phyloP scores from a whole-genome alignment of 345 rosid genomes.

The Stellera chamaejasme region DNA sequence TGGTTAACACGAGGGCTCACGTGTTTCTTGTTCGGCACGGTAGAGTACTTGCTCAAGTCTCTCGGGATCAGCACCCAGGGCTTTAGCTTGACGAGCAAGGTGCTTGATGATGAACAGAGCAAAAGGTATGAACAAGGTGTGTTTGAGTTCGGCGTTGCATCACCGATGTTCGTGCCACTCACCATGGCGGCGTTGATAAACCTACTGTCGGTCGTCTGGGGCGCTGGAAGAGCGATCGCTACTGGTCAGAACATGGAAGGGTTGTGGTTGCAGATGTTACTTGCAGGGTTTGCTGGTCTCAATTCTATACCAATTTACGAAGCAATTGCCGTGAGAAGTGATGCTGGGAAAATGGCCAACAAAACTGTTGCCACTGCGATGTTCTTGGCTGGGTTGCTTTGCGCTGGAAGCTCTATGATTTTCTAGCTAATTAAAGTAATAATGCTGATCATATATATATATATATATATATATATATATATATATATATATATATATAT shows the following conservation, averaged over 20 bases:
- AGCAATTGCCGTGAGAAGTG: constrained; percentile 36
- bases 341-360: constrained; percentile 31
- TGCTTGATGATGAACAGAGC: constrained; percentile 26
- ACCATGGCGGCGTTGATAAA: constrained; percentile 29
- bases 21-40: constrained; percentile 16
- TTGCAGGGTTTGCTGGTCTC: constrained; percentile 26
- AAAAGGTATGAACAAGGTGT: constrained; percentile 27
- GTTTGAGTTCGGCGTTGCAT: constrained; percentile 39
- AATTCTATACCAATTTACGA: constrained; percentile 37
- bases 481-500: no score
- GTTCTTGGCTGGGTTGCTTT: no score
- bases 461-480: no score
- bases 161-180: constrained; percentile 28
- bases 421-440: no score
- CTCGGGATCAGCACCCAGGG: constrained; percentile 23
- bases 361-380: background rate
- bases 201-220: constrained; percentile 21
- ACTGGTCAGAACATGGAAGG: constrained; percentile 13
- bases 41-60: constrained; percentile 22
- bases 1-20: constrained; percentile 26
- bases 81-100: constrained; percentile 38
- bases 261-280: constrained; percentile 19
- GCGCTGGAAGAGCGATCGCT: constrained; percentile 3
- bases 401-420: no score
- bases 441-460: no score